phyloP scores from a whole-genome alignment of 345 rosid species.

The Hibiscus trionum region DNA sequence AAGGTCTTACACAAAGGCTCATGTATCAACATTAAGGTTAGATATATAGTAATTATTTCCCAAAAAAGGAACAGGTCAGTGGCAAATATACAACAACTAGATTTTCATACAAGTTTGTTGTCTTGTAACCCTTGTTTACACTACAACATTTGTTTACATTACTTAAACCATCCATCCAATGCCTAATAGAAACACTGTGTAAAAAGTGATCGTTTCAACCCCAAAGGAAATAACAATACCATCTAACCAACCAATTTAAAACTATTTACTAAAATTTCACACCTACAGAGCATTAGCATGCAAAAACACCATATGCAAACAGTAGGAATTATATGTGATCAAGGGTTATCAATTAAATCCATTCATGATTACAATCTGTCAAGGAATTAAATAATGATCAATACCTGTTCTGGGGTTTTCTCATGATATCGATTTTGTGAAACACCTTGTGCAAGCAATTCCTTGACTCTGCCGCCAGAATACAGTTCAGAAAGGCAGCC shows the following conservation, averaged over 20 bases:
- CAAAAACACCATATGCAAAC: background rate
- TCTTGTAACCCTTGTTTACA: background rate
- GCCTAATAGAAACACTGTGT: background rate
- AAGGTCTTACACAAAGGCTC: background rate
- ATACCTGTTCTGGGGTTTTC: conserved; percentile 95
- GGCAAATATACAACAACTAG: background rate
- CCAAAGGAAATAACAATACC: background rate
- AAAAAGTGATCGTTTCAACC: background rate
- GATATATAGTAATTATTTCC: background rate
- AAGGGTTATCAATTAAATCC: background rate
- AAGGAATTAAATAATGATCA: background rate
- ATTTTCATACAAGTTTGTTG: background rate
- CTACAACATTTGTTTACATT: background rate
- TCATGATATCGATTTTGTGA: conserved; percentile 88
- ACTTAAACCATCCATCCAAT: background rate
- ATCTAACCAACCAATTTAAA: background rate
- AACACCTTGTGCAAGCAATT: conserved; percentile 96
- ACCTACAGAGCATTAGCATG: background rate
- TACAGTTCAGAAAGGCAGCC: conserved; percentile 87
- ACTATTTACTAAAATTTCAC: background rate
- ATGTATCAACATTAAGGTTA: background rate
- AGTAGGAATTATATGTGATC: too few species aligned
- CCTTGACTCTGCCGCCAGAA: conserved; percentile 88
- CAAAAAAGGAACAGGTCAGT: background rate
- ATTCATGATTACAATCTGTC: background rate